These are phyloP conservation scores for Brassica hybrid DNA, from an alignment of 441 rosid species.

Conservation along the genomic window DNA sequence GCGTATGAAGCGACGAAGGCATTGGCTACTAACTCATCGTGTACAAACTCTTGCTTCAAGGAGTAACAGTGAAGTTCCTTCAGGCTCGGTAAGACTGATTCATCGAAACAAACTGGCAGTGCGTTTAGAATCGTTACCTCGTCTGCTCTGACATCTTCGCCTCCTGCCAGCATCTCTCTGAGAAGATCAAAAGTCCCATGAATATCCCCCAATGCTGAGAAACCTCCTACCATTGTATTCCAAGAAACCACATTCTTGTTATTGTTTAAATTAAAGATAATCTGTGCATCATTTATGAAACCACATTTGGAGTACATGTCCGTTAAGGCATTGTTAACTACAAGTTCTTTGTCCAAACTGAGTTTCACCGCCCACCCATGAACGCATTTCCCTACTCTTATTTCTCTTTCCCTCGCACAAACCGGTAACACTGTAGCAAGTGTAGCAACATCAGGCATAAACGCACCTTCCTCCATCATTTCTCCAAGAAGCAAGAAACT, in stretches of 20 bases:
- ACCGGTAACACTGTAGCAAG: slow-evolving; percentile 62
- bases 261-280: slow-evolving; percentile 49
- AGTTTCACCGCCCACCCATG: slow-evolving; percentile 67
- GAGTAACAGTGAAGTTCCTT: slow-evolving; percentile 72
- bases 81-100: slow-evolving; percentile 47
- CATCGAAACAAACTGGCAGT: slow-evolving; percentile 49
- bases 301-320: slow-evolving; percentile 73
- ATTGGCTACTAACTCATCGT: slow-evolving; percentile 56
- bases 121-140: slow-evolving; percentile 62
- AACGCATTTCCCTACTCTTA: slow-evolving; percentile 51
- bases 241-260: slow-evolving; percentile 65
- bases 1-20: slow-evolving; percentile 66
- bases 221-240: slow-evolving; percentile 63
- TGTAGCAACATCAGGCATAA: slow-evolving; percentile 60
- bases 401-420: slow-evolving; percentile 54
- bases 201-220: slow-evolving; percentile 49
- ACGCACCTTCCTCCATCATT: slow-evolving; percentile 47
- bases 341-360: slow-evolving; percentile 51
- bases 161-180: slow-evolving; percentile 52
- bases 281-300: slow-evolving; percentile 48
- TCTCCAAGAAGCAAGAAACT: slow-evolving; percentile 48
- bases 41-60: slow-evolving; percentile 52
- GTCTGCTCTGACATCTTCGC: slow-evolving; percentile 42
- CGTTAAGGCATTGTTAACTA: slow-evolving; percentile 62
- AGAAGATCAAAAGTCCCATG: slow-evolving; percentile 47